phyloP scores from a whole-genome alignment of 345 rosid genomes.

The Gynandropsis gynandra region DNA sequence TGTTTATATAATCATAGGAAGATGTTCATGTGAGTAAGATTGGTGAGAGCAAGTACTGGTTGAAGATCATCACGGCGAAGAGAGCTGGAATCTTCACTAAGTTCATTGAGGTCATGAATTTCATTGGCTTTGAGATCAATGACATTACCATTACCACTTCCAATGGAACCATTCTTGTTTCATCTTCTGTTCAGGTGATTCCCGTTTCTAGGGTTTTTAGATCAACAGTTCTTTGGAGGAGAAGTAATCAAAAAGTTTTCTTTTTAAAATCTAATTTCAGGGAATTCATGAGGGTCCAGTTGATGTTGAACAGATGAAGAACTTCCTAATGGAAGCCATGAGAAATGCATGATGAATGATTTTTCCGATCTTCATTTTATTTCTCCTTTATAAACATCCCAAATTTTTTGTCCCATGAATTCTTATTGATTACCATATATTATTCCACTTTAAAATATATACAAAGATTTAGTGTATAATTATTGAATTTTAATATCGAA shows the following conservation, averaged over 20 bases:
- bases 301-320: no score
- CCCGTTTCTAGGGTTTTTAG: not conserved
- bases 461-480: no score
- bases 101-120: slow-evolving; percentile 48
- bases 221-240: no score
- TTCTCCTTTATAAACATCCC: no score
- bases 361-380: no score
- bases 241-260: no score
- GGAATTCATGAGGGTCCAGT: not conserved
- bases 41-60: slow-evolving; percentile 52
- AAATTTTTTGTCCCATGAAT: no score
- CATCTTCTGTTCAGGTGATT: slow-evolving; percentile 48
- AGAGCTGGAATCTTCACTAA: slow-evolving; percentile 48
- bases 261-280: not conserved
- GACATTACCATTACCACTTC: slow-evolving; percentile 50
- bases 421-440: no score
- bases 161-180: slow-evolving; percentile 47
- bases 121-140: slow-evolving; percentile 45
- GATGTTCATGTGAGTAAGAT: slow-evolving; percentile 47
- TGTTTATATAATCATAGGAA: slow-evolving; percentile 31
- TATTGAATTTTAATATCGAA: no score
- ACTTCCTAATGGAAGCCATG: no score
- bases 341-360: no score
- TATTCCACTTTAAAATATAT: no score
- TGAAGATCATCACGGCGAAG: slow-evolving; percentile 56